These are phyloP conservation scores for Solanum boliviense DNA, from an alignment of 257 asterid genomes.

Conservation along the genomic window DNA sequence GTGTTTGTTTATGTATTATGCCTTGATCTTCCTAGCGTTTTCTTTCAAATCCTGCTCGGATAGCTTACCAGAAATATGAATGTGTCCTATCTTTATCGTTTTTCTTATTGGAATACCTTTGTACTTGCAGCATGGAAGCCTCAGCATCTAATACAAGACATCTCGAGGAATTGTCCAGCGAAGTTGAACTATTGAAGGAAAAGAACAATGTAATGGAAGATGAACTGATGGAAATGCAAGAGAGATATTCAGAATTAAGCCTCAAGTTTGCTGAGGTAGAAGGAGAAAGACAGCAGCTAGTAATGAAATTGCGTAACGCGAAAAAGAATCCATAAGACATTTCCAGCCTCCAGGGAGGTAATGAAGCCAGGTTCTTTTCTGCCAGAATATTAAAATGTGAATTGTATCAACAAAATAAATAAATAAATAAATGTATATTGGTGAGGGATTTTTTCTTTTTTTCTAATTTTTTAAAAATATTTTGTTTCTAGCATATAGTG, in stretches of 20 bases:
- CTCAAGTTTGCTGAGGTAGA: constrained; percentile 98
- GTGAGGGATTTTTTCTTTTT: constrained; percentile 4
- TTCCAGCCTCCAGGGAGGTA: constrained; percentile 1
- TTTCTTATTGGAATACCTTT: constrained; percentile 6
- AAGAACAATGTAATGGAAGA: constrained; percentile 53
- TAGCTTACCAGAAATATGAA: background rate
- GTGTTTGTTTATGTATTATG: background rate
- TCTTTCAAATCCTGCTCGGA: background rate
- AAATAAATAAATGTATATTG: constrained; percentile 26
- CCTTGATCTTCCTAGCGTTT: background rate
- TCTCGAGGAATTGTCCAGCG: constrained; percentile 18
- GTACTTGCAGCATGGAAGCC: constrained; percentile 15
- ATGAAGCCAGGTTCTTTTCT: constrained; percentile 8
- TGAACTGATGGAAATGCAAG: constrained; percentile 92
- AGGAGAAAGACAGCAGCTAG: constrained; percentile 93
- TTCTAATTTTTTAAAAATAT: background rate
- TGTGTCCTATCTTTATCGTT: background rate
- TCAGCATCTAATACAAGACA: background rate
- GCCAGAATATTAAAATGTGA: constrained; percentile 3
- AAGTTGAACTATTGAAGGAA: constrained; percentile 44
- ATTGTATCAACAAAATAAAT: constrained; percentile 5
- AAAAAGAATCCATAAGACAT: constrained; percentile 29
- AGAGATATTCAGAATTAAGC: constrained; percentile 92
- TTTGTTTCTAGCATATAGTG: constrained; percentile 11
- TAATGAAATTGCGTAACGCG: constrained; percentile 76